A percentile compares a stretch with the other conserved stretches of the same genome.
Conservation (phyloP, 1,139 yeast genomes). For the Blastobotrys petasosporus region DNA sequence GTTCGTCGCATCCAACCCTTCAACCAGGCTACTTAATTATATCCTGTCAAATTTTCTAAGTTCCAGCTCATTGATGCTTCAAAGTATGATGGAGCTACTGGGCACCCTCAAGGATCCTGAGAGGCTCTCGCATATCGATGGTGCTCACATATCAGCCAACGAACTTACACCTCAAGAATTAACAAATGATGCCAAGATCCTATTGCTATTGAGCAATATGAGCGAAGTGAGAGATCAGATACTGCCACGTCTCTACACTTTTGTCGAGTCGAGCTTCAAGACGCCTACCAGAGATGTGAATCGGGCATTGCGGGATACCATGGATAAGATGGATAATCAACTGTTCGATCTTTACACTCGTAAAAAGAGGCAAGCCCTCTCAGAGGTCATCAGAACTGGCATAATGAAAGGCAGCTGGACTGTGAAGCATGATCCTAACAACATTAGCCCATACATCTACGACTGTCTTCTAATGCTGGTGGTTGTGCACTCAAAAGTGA, state of each 20-base stretch:
- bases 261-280: conserved; percentile 46
- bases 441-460: conserved; percentile 41
- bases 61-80: conserved; percentile 23
- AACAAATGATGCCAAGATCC: conserved; percentile 37
- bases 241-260: conserved; percentile 44
- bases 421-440: conserved; percentile 34
- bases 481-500: conserved; percentile 47
- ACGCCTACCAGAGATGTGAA: conserved; percentile 38
- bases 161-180: conserved; percentile 28
- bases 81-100: conserved; percentile 21
- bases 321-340: conserved; percentile 47
- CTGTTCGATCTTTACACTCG: conserved; percentile 48
- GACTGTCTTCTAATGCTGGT: conserved; percentile 49
- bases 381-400: conserved; percentile 45
- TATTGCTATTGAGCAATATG: conserved; percentile 47
- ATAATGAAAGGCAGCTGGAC: conserved; percentile 43
- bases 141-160: conserved; percentile 6
- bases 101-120: conserved; percentile 11
- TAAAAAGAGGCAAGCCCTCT: conserved; percentile 44
- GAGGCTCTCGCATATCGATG: conserved; percentile 12
- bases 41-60: conserved; percentile 39
- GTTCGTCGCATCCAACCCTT: conserved; percentile 42
- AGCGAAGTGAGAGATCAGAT: conserved; percentile 41
- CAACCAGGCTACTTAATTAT: conserved; percentile 41
- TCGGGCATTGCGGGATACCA: conserved; percentile 38